Evolutionary conservation across 2,329 filamentous ascomycete species (phyloP).

Genomic region (Exophiala sp.): DNA sequence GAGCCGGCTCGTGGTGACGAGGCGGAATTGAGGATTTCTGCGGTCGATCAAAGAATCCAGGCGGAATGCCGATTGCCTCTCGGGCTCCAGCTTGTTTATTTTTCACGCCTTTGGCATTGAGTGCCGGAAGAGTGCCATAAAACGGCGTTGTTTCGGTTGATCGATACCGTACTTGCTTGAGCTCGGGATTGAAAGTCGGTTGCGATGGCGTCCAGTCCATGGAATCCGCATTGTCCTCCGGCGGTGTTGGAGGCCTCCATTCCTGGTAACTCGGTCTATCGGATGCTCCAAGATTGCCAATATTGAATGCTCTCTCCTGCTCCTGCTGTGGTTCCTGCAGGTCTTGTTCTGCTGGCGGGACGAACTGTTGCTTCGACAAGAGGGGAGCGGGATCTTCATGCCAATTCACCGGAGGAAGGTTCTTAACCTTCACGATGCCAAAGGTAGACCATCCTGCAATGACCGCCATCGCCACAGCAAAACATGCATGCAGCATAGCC

Average conservation of each 20-base stretch:
- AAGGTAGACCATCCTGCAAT: slow-evolving; percentile 36
- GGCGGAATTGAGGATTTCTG: slow-evolving; percentile 38
- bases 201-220: slow-evolving; percentile 53
- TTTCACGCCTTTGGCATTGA: slow-evolving; percentile 38
- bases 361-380: slow-evolving; percentile 22
- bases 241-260: slow-evolving; percentile 38
- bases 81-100: slow-evolving; percentile 33
- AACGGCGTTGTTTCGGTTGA: slow-evolving; percentile 41
- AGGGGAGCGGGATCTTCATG: slow-evolving; percentile 20
- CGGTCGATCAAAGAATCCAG: slow-evolving; percentile 34
- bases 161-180: slow-evolving; percentile 30
- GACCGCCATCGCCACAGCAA: slow-evolving; percentile 39
- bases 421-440: slow-evolving; percentile 38
- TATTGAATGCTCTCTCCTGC: slow-evolving; percentile 31
- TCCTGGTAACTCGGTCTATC: slow-evolving; percentile 32
- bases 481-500: slow-evolving; percentile 32
- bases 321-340: background rate
- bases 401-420: slow-evolving; percentile 39
- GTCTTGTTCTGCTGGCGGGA: slow-evolving; percentile 8
- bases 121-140: slow-evolving; percentile 40
- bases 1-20: slow-evolving; percentile 28
- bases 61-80: slow-evolving; percentile 31
- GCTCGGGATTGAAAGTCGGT: slow-evolving; percentile 19
- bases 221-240: slow-evolving; percentile 34
- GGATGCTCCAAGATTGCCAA: slow-evolving; percentile 25